phyloP scores from a whole-genome alignment of 2,329 filamentous ascomycete genomes.

The Aureobasidium sp. region DNA sequence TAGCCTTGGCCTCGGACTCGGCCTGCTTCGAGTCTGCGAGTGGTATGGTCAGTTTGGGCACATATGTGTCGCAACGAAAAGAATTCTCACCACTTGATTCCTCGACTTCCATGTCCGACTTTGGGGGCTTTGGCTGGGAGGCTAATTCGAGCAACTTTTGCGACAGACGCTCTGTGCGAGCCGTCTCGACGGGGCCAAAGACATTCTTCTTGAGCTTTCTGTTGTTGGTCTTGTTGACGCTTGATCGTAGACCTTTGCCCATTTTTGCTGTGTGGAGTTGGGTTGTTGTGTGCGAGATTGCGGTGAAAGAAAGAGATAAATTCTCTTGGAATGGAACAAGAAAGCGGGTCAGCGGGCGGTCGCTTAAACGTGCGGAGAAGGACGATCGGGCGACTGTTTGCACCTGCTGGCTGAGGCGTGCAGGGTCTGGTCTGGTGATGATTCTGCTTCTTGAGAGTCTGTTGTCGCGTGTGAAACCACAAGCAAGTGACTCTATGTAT shows the following conservation, averaged over 20 bases:
- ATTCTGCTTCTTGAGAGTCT: neutral
- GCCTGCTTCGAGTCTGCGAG: slow-evolving; percentile 17
- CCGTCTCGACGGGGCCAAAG: slow-evolving; percentile 75
- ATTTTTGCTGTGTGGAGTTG: slow-evolving; percentile 43
- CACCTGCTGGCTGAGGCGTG: neutral
- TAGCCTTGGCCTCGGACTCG: slow-evolving; percentile 18
- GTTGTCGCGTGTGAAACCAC: neutral
- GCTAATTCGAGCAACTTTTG: slow-evolving; percentile 78
- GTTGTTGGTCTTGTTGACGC: slow-evolving; percentile 75
- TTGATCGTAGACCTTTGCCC: slow-evolving; percentile 82
- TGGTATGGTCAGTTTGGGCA: neutral
- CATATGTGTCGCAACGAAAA: neutral
- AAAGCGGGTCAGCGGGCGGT: slow-evolving; percentile 5
- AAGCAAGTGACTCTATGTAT: neutral
- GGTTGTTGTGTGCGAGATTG: slow-evolving; percentile 17
- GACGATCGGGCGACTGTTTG: neutral
- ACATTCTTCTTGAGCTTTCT: slow-evolving; percentile 69
- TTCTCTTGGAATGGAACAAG: slow-evolving; percentile 10
- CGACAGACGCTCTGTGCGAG: slow-evolving; percentile 73
- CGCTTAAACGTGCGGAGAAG: slow-evolving; percentile 11
- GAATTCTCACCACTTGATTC: slow-evolving; percentile 30
- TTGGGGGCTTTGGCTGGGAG: slow-evolving; percentile 61
- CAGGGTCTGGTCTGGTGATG: slow-evolving; percentile 10
- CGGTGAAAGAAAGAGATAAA: slow-evolving; percentile 12
- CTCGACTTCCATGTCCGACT: slow-evolving; percentile 41